These are phyloP conservation scores for Simmondsia chinensis DNA, from an alignment of 148 eudicot genomes.

Conservation along the genomic window DNA sequence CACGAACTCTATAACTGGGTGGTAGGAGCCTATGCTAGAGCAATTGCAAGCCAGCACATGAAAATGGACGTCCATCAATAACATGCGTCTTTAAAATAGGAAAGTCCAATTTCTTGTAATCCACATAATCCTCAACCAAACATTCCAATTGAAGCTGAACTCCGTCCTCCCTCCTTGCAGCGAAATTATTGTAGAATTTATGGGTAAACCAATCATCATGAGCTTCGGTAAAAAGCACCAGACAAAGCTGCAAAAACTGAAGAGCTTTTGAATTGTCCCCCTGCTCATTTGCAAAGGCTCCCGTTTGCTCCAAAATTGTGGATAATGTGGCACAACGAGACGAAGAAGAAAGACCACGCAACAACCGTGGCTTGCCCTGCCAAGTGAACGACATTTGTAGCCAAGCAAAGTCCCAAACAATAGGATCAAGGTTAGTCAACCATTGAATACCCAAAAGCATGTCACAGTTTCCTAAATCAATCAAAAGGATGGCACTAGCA, in stretches of 20 bases:
- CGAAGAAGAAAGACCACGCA: too few relatives aligned
- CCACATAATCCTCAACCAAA: constrained; percentile 76
- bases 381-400: too few relatives aligned
- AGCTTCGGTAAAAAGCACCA: constrained; percentile 89
- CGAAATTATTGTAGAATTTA: constrained; percentile 40
- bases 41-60: constrained; percentile 57
- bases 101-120: constrained; percentile 57
- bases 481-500: too few relatives aligned
- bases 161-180: constrained; percentile 62
- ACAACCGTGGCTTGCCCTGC: too few relatives aligned
- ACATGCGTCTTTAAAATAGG: constrained; percentile 63
- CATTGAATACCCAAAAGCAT: too few relatives aligned
- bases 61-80: constrained; percentile 93
- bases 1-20: constrained; percentile 58
- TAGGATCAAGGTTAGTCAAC: too few relatives aligned
- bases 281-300: constrained; percentile 1
- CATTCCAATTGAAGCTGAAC: constrained; percentile 88
- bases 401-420: too few relatives aligned
- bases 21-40: constrained; percentile 49
- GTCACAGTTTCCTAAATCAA: too few relatives aligned
- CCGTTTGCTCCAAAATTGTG: too few relatives aligned
- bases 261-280: constrained; percentile 70
- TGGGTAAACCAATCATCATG: constrained; percentile 79
- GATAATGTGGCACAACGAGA: too few relatives aligned
- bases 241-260: constrained; percentile 69